Base-by-base conservation (phyloP, 1,284 basidiomycete species). In the Malassezia slooffiae region DNA sequence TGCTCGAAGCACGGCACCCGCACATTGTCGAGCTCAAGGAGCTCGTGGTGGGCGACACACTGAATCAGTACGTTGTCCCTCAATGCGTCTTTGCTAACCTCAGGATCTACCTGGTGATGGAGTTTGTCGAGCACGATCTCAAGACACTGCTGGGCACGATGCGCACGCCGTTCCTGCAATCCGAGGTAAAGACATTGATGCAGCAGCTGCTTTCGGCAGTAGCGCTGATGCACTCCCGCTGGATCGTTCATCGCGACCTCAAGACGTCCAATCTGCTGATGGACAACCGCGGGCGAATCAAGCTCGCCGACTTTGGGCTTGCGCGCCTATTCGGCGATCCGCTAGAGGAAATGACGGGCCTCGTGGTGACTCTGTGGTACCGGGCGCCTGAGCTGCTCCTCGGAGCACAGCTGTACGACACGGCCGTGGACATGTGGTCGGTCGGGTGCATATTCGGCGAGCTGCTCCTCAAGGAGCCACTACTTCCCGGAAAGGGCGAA, bases 381-480 rank as follows among this genome's bases (percentile, higher is more conserved):
- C 79, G 91, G 11, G 52, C 57, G 9, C 59, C 59, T 2, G 59
- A 62, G 32, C 55, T 62, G 5, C 38, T 62, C 1, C 49, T 62
- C 5, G 57, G 57, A 15, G 34, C 50, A 1, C 23, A 47, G 3
- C 29, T 33, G 2, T 69, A 69, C 46, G 51, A 57, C 21, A 59
- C 58, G 3, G 58, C 55, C 9, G 55, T 67, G 34, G 67, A 69
- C 43, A 57, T 69, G 50, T 58, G 93, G 93, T 93, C 88, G 35
- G 82, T 97, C n/a, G 93, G 93, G 4, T 99, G 93, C 74, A 96
- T 99, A 58, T 96, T 97, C 68, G 91, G 85, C 19, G 93, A 99
- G 70, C 75, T 99, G 31, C 79, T 99, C 55, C 75, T 88, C 55
- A 87, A 86, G 54, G 87, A 90, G 67, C 88, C 93, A 1, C 74